Evolutionary conservation across 805 yeast species (phyloP).

Genomic region (Schizosaccharomyces cryophilus): DNA sequence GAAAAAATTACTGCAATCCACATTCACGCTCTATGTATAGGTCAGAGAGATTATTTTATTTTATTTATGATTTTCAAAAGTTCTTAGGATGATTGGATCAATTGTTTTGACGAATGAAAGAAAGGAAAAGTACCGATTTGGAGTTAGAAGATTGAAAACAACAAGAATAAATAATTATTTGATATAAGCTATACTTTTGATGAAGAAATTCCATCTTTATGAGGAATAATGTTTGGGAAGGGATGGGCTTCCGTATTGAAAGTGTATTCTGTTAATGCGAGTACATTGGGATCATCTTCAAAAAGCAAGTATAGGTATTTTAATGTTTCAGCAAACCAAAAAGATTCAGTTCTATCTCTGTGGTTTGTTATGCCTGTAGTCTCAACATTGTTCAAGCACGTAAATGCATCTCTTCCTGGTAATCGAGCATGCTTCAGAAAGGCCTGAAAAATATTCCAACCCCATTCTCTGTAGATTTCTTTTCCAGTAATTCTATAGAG

Average conservation of each 20-base stretch:
- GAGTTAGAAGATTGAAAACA: too few species aligned
- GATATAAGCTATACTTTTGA: too few species aligned
- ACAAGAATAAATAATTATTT: too few species aligned
- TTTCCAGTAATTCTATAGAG: slow-evolving; percentile 31
- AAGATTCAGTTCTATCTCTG: slow-evolving; percentile 64
- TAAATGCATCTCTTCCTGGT: slow-evolving; percentile 23
- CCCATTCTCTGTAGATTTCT: slow-evolving; percentile 49
- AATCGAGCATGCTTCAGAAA: slow-evolving; percentile 33
- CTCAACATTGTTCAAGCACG: slow-evolving; percentile 46
- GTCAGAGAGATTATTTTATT: too few species aligned
- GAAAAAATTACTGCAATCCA: not conserved
- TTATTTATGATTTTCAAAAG: not conserved
- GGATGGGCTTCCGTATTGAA: slow-evolving; percentile 91
- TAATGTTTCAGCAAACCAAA: slow-evolving; percentile 84
- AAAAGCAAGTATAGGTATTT: slow-evolving; percentile 63
- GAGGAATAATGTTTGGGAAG: slow-evolving; percentile 25
- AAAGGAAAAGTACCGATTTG: too few species aligned
- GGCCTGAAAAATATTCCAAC: slow-evolving; percentile 57
- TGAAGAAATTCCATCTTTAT: too few species aligned
- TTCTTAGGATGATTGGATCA: not conserved
- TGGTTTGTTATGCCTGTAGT: slow-evolving; percentile 21
- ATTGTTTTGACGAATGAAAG: too few species aligned
- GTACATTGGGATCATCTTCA: slow-evolving; percentile 36
- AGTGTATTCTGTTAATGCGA: slow-evolving; percentile 45
- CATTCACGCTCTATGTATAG: too few species aligned